Base-by-base conservation (phyloP, 306 rosid species). In the Trifolium repens region DNA sequence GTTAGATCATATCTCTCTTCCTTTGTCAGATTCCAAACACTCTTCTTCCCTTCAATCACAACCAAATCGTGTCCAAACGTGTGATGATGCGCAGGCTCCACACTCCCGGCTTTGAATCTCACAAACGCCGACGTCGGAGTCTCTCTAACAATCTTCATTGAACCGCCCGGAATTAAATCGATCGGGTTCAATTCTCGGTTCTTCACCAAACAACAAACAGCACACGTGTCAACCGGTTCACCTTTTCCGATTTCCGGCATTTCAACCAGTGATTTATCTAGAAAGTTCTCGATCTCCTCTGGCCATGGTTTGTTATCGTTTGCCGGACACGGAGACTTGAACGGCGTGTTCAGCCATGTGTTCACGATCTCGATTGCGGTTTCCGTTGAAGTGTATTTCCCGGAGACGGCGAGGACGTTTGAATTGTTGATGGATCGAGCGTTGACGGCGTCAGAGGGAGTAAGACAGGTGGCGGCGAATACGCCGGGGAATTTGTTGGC, bases 81-180 rank as follows among this genome's bases (percentile, higher is more conserved):
- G 62, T 91, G 98, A 82, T 89, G 97, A 30, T 93, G 98, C 8
- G 97, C 98, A 10, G 96, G 98, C 75, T 93, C 98, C 14, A 91
- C 93, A 43, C 93, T 91, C 74, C 96, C 96, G 0, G 97, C 97
- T 84, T 80, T 82, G 55, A 93, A 93, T 74, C 87, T 81, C 43
- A 93, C 97, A 9, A 91, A 43, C 24, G 97, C 97, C 32, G 98
- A 91, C 0, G 98, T 93, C 4, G 98, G 97, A 14, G 39, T 86
- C 74, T 93, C 97, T 46, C 97, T 80, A 54, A 91, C 2, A 13
- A 93, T 93, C 89, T 88, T 93, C 98, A 93, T 93, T 49, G 93
- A 89, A 0, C 90, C 98, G 0, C 98, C 98, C 0, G 98, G 98
- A 19, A 93, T 91, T 2, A 89, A 17, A 16, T 91, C 97, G 19